Evolutionary conservation across 2,329 filamentous ascomycete species (phyloP), one percentile per base, ranked within the genome.

Genomic region (Didymella segeticola): DNA sequence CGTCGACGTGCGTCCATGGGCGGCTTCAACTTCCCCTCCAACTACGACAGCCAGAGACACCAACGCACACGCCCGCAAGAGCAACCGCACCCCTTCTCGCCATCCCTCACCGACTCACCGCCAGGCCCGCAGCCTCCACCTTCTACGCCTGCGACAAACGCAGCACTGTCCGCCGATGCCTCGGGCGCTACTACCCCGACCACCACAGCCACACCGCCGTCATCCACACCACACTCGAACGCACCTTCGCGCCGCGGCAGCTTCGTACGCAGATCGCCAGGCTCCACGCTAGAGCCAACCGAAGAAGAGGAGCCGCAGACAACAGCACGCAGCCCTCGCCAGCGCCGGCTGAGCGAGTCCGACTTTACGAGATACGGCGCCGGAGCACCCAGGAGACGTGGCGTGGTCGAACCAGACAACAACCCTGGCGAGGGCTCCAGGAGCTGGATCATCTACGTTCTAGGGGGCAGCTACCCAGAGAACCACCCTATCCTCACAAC

Each of bases 371-470:
- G 70, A 71, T 86, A 87, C 53, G 84, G 86, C 4, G 83, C 85
- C 26, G 86, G 85, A 41, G 82, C 85, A 20, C 81, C 85, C 10
- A 79, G 86, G 27, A 80, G 86, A 36, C 87, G 88, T 67, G 86
- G 86, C 17, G 82, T 88, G 15, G 86, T 88, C 9, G 80, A 81
- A 61, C 79, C 79, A 1, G 79, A 80, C 59, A 75, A 79, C 56
- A 83, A 84, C 56, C 83, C 85, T 19, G 80, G 85, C 51, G 77
- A 79, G 43, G 78, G 80, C 38, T 85, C 84, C 48, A 78, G 86
- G 60, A 89, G 86, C 71, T 89, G 86, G 86, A 82, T 89, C 63
- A 89, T 89, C 47, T 89, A 89, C 67, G 86, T 89, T 8, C 82
- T 89, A 45, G 86, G 86, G 37, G 87, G 86, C 34, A 88, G 86